Conservation (phyloP, 441 rosid genomes). For the Bruguiera hainesii region DNA sequence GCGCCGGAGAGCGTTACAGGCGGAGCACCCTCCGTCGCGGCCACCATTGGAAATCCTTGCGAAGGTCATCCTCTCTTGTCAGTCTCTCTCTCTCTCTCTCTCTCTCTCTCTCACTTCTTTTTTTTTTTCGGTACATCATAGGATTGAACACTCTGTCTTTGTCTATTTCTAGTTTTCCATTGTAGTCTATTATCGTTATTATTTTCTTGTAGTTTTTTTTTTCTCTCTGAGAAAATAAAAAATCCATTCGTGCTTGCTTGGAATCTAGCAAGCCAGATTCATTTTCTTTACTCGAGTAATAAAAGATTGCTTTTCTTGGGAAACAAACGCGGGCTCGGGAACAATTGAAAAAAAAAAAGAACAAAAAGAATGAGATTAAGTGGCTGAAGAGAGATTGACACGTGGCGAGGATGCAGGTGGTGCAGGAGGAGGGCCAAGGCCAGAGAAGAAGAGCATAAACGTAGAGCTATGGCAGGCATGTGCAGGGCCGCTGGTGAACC, state of each 20-base stretch:
- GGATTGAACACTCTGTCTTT: not conserved
- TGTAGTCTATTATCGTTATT: too few species aligned
- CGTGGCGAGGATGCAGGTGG: slow-evolving; percentile 15
- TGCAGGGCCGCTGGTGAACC: slow-evolving; percentile 61
- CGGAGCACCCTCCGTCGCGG: slow-evolving; percentile 18
- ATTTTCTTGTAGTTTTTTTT: too few species aligned
- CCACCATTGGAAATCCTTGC: slow-evolving; percentile 19
- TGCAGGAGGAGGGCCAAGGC: slow-evolving; percentile 26
- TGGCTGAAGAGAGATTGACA: slow-evolving; percentile 22
- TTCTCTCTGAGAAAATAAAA: too few species aligned
- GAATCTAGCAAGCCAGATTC: not conserved
- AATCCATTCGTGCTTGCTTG: too few species aligned
- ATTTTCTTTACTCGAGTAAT: not conserved
- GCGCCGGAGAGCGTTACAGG: slow-evolving; percentile 35
- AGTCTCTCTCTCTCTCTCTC: not conserved
- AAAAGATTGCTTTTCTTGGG: not conserved
- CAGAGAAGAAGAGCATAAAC: slow-evolving; percentile 63
- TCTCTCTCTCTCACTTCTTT: not conserved
- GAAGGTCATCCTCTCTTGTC: slow-evolving; percentile 33
- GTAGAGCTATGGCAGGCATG: slow-evolving; percentile 68
- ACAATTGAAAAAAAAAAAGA: not conserved
- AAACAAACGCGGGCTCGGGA: slow-evolving; percentile 9
- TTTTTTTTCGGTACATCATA: too few species aligned
- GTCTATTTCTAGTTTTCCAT: not conserved
- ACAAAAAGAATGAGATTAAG: not conserved